Evolutionary conservation across 2,329 filamentous ascomycete species (phyloP).

Genomic region (Aspergillus phoenicis): DNA sequence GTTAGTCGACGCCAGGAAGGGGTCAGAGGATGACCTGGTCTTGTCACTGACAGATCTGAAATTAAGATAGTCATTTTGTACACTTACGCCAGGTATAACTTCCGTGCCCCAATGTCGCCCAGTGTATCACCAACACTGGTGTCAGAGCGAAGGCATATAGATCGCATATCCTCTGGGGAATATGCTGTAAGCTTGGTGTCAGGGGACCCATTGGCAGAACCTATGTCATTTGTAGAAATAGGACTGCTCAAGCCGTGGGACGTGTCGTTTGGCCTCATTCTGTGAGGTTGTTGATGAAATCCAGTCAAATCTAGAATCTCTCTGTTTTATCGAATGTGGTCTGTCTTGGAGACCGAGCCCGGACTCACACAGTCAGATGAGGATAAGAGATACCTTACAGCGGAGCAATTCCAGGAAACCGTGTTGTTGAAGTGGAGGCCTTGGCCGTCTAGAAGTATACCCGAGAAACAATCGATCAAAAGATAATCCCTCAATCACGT

Average conservation of each 20-base stretch:
- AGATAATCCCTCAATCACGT: not conserved
- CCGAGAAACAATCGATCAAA: not conserved
- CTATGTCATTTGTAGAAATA: constrained; percentile 50
- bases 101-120: constrained; percentile 20
- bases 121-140: constrained; percentile 19
- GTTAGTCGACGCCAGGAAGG: constrained; percentile 30
- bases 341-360: not conserved
- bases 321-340: not conserved
- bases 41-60: constrained; percentile 1
- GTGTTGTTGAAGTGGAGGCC: not conserved
- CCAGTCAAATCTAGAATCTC: not conserved
- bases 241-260: constrained; percentile 40
- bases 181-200: constrained; percentile 66
- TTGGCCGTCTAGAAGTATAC: not conserved
- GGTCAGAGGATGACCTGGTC: constrained; percentile 30
- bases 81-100: constrained; percentile 29
- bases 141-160: constrained; percentile 35
- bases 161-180: constrained; percentile 61
- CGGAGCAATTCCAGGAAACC: not conserved
- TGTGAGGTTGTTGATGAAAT: not conserved
- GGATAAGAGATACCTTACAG: not conserved
- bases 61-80: not conserved
- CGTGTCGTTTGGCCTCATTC: constrained; percentile 32
- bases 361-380: not conserved
- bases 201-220: constrained; percentile 65